Evolutionary conservation across 345 rosid species (phyloP).

Genomic region (Citrus unshiu): DNA sequence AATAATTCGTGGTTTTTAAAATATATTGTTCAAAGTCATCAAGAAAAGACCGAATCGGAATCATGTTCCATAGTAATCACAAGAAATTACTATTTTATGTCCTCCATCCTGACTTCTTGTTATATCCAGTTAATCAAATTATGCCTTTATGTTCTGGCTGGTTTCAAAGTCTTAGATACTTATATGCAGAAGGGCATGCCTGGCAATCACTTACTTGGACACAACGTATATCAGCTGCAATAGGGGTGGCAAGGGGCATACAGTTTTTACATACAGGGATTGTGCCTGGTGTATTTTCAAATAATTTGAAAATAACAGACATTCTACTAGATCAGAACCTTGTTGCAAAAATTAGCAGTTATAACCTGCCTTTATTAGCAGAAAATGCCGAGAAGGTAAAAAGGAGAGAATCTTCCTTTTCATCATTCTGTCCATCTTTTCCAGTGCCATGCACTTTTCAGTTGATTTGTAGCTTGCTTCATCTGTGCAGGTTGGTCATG

Average conservation of each 20-base stretch:
- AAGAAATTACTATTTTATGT: background rate
- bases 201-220: constrained; percentile 60
- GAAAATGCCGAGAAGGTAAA: constrained; percentile 63
- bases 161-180: constrained; percentile 4
- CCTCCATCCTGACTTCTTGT: background rate
- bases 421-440: background rate
- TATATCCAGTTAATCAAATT: background rate
- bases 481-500: constrained; percentile 51
- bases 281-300: constrained; percentile 76
- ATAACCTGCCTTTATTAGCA: constrained; percentile 73
- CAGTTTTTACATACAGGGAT: constrained; percentile 91
- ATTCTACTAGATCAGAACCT: constrained; percentile 82
- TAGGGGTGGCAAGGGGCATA: constrained; percentile 88
- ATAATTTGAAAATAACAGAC: constrained; percentile 78
- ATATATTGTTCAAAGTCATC: background rate
- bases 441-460: background rate
- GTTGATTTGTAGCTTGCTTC: constrained; percentile 4
- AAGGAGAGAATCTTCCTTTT: background rate
- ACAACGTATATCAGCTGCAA: constrained; percentile 76
- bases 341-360: constrained; percentile 74
- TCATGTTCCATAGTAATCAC: too few relatives aligned
- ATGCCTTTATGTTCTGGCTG: background rate
- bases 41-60: background rate
- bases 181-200: constrained; percentile 41
- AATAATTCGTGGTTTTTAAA: background rate